Evolutionary conservation across 257 asterid genomes (phyloP), one percentile per base, ranked within the genome.

Genomic region (Oldenlandia corymbosa): DNA sequence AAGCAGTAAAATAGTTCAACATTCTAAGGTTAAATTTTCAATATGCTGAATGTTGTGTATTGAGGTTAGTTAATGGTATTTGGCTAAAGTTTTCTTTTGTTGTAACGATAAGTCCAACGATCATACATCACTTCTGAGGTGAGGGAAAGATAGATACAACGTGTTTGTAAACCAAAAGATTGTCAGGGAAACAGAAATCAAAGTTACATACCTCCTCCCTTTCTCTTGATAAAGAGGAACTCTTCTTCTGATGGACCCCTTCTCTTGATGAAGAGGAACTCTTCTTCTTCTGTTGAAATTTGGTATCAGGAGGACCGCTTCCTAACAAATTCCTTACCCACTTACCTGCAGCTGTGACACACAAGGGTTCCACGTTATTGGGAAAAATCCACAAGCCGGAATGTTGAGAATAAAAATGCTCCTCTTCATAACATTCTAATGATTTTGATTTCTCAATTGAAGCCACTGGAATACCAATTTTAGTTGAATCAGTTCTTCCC

Each of bases 271-370:
- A 68, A 12, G 69, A 68, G 68, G 64, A 65, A 75, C 48, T 36
- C 67, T 54, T 74, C 51, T 70, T 64, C 20, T 50, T 68, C 70
- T 73, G 70, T 69, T 55, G 58, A 65, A 76, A 45, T 68, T 60
- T 67, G 61, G 79, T 72, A 74, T 71, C 88, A 49, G 24, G 27
- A 17, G 28, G 66, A 55, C 41, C 60, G 68, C n/a, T 60, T 49
- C 72, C 83, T 42, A 74, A 42, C 57, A 65, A 57, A 67, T 73
- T 66, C 68, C 50, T 65, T 43, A 45, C 71, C 42, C 68, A 72
- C 51, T 83, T 55, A 73, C 89, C 90, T 71, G 96, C 90, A 72
- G 90, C 86, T 56, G 95, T 87, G 68, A 79, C 61, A 75, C 93
- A 85, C 65, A 82, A 69, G 75, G 49, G 74, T 34, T 76, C 74